Evolutionary conservation across 2,329 filamentous ascomycete species (phyloP), one percentile per base, ranked within the genome.

Genomic region (Cytospora piceae): DNA sequence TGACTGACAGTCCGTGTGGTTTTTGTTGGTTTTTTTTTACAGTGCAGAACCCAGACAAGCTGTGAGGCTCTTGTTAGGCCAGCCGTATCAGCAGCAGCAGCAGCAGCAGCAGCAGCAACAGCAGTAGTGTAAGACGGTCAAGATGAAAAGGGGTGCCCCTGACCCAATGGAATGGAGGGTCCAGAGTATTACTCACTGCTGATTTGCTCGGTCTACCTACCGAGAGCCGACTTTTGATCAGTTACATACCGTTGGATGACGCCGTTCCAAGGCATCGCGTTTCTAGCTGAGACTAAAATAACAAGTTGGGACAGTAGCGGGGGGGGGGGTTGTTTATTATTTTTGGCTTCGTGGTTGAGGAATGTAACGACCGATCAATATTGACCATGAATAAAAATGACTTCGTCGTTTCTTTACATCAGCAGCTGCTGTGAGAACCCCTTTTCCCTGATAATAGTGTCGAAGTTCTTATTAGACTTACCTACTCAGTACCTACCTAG

Each of bases 151-250:
- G 49, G 56, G 42, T 51, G 53, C 57, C 4, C 24, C 51, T 22
- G 61, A 24, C 7, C 46, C 37, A 64, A 60, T 64, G 56, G 56
- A 60, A 57, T 24, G 29, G 31, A 34, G 63, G 53, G 42, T 52
- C n/a, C 53, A 54, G 57, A 24, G 34, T 42, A 34, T 55, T 5
- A 5, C 20, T 49, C 32, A 34, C 20, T 42, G 57, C 51, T 66
- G 64, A 66, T 66, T 64, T 64, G 64, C 51, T 64, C 60, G 60
- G 55, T 55, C 55, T 64, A 51, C 58, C 55, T 57, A 58, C 58
- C 57, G 59, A 64, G 61, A 61, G 58, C 65, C 65, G 65, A 57
- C 65, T 32, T 27, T 22, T 60, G 31, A 49, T 54, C 53, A 51
- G 34, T 54, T 51, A 52, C 49, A 55, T 54, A 54, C 39, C 39